Conservation (phyloP, 139 green algal genomes). For the Chara braunii region DNA sequence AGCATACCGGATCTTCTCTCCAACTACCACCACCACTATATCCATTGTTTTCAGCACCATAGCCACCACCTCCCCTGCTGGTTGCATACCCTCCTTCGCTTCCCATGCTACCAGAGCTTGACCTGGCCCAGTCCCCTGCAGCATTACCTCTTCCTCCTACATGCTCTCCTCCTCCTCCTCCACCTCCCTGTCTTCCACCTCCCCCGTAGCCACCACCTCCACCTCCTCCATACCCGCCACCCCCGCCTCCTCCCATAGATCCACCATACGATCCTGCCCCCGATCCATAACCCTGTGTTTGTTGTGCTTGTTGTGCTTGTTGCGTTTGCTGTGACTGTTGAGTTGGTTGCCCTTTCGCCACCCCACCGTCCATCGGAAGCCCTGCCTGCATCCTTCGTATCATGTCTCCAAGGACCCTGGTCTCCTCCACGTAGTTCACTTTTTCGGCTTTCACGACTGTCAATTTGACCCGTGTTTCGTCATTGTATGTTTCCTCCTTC, state of each 20-base stretch:
- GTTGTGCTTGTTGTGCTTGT: not conserved
- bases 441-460: slow-evolving; percentile 40
- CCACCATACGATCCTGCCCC: too few relatives aligned
- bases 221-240: not conserved
- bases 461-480: slow-evolving; percentile 73
- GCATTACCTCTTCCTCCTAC: slow-evolving; percentile 3
- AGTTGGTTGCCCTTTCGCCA: not conserved
- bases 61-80: slow-evolving; percentile 6
- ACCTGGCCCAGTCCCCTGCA: slow-evolving; percentile 12
- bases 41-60: slow-evolving; percentile 5
- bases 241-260: slow-evolving; percentile 3
- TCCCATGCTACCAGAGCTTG: slow-evolving; percentile 20
- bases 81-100: slow-evolving; percentile 14
- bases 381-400: slow-evolving; percentile 38
- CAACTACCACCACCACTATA: slow-evolving; percentile 34
- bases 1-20: slow-evolving; percentile 25
- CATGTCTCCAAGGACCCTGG: slow-evolving; percentile 23
- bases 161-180: slow-evolving; percentile 21
- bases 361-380: slow-evolving; percentile 14
- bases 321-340: not conserved
- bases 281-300: too few relatives aligned
- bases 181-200: not conserved
- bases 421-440: slow-evolving; percentile 36
- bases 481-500: slow-evolving; percentile 75
- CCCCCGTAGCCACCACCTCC: not conserved